A percentile compares a stretch with the other conserved stretches of the same genome.
These are phyloP conservation scores for Cicer yamashitae DNA, from an alignment of 306 rosid species.

Conservation along the genomic window DNA sequence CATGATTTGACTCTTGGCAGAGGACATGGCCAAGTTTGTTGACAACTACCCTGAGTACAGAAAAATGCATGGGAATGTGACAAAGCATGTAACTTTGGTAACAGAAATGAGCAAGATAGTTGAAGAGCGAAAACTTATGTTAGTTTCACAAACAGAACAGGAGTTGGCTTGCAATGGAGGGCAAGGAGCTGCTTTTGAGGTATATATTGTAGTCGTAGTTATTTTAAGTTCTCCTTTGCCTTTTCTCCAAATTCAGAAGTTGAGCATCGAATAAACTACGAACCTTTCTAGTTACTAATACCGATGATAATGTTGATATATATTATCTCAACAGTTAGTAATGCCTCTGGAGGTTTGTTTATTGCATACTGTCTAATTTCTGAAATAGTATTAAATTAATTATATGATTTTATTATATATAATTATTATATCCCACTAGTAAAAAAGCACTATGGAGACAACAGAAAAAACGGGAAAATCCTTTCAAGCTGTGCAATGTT, in stretches of 20 bases:
- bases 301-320: background rate
- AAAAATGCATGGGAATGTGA: constrained; percentile 96
- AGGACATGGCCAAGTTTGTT: constrained; percentile 97
- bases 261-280: background rate
- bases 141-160: constrained; percentile 90
- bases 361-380: constrained; percentile 20
- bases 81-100: constrained; percentile 94
- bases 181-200: constrained; percentile 98
- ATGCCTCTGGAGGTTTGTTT: constrained; percentile 26
- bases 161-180: constrained; percentile 98
- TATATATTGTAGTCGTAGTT: constrained; percentile 39
- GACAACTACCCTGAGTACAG: constrained; percentile 94
- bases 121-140: constrained; percentile 87
- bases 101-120: constrained; percentile 93
- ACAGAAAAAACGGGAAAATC: constrained; percentile 19
- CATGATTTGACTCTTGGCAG: constrained; percentile 59
- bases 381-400: constrained; percentile 24
- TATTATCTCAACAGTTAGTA: background rate
- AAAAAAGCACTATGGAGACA: background rate
- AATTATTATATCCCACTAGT: background rate
- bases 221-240: constrained; percentile 18
- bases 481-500: constrained; percentile 25
- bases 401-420: background rate
- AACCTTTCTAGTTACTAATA: constrained; percentile 7
- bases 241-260: constrained; percentile 31